phyloP scores from a whole-genome alignment of 495 filamentous ascomycete genomes.

The Tuber melanosporum region DNA sequence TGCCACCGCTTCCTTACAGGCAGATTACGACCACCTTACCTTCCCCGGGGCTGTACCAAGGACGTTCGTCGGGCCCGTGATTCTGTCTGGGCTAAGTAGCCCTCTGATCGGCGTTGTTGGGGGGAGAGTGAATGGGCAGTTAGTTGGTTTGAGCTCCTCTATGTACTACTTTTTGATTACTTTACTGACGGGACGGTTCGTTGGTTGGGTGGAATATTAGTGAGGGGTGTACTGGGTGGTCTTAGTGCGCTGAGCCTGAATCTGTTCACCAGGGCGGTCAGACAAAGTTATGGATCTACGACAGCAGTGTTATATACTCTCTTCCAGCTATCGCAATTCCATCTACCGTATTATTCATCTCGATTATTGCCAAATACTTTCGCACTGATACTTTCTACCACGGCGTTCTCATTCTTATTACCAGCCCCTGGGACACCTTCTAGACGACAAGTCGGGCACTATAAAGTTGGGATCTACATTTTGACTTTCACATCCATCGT shows the following conservation, averaged over 20 bases:
- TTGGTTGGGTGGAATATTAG: conserved; percentile 42
- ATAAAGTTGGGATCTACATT: conserved; percentile 58
- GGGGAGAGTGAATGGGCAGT: conserved; percentile 48
- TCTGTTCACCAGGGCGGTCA: conserved; percentile 57
- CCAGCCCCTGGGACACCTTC: conserved; percentile 46
- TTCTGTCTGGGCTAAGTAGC: conserved; percentile 62
- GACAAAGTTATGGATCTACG: conserved; percentile 59
- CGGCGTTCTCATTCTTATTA: conserved; percentile 65
- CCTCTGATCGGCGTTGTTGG: conserved; percentile 53
- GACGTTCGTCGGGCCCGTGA: conserved; percentile 73
- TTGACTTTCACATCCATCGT: conserved; percentile 76
- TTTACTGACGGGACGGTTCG: background rate
- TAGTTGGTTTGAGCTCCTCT: conserved; percentile 45
- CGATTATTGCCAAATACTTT: conserved; percentile 95
- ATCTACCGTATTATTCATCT: conserved; percentile 88
- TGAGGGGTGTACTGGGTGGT: conserved; percentile 70
- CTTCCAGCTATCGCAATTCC: conserved; percentile 82
- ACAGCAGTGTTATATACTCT: conserved; percentile 75
- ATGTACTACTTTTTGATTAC: conserved; percentile 10
- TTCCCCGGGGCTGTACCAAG: conserved; percentile 89
- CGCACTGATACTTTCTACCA: conserved; percentile 73
- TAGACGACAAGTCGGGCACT: conserved; percentile 42
- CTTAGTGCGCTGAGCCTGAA: conserved; percentile 65
- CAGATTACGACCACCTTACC: conserved; percentile 78
- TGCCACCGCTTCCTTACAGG: conserved; percentile 47